These are phyloP conservation scores for Ephemerocybe angulata DNA, from an alignment of 768 basidiomycete species.

Conservation along the genomic window DNA sequence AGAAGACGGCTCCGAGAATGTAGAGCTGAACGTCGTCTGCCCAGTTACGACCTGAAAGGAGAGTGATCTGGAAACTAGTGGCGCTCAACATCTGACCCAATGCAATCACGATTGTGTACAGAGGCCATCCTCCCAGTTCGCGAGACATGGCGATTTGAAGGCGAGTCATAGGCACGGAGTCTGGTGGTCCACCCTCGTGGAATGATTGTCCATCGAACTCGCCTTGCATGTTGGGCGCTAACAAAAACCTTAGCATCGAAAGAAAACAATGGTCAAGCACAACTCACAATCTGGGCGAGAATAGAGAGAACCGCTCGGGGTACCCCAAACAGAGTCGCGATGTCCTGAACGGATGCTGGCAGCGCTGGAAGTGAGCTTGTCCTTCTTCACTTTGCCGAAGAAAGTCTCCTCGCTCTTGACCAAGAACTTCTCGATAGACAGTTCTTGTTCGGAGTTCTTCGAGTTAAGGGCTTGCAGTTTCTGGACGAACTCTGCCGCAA, in stretches of 20 bases:
- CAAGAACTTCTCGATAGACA: conserved; percentile 90
- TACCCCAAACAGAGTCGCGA: conserved; percentile 80
- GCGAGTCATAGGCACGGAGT: conserved; percentile 73
- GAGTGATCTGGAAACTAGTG: conserved; percentile 92
- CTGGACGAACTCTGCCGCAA: conserved; percentile 84
- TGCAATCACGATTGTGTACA: conserved; percentile 88
- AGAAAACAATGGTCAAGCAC: conserved; percentile 3
- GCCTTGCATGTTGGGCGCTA: conserved; percentile 50
- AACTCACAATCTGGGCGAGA: conserved; percentile 75
- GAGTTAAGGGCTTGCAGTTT: conserved; percentile 74
- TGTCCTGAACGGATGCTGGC: conserved; percentile 77
- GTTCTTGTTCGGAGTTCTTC: conserved; percentile 85
- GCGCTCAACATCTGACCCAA: conserved; percentile 88
- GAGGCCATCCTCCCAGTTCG: conserved; percentile 80
- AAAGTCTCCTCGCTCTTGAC: conserved; percentile 90
- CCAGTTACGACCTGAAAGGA: conserved; percentile 84
- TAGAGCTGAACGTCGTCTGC: conserved; percentile 80
- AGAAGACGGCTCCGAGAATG: conserved; percentile 85
- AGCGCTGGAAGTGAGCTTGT: conserved; percentile 73
- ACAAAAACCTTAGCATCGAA: background rate
- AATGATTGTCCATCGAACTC: conserved; percentile 44
- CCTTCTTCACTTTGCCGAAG: conserved; percentile 86
- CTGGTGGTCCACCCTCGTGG: conserved; percentile 50
- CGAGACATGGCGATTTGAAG: conserved; percentile 82
- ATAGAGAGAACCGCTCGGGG: conserved; percentile 58